These are phyloP conservation scores for Beauveria bassiana DNA, from an alignment of 2,329 filamentous ascomycete genomes.

Conservation along the genomic window DNA sequence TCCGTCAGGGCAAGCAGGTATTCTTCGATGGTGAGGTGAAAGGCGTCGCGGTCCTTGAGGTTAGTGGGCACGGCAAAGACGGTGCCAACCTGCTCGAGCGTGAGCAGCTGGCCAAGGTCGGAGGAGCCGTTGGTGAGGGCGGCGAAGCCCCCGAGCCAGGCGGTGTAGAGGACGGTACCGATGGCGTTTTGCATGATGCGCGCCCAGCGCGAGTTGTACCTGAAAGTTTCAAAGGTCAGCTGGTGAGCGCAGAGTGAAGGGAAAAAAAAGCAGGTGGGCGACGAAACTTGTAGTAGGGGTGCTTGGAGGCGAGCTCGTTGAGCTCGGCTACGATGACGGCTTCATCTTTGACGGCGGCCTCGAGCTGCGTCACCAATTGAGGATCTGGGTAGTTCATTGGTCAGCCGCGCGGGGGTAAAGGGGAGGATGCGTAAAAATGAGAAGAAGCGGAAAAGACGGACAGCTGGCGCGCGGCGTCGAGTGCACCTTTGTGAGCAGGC, in stretches of 20 bases:
- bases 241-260: background rate
- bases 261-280: background rate
- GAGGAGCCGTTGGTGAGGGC: slow-evolving; percentile 34
- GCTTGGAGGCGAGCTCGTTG: slow-evolving; percentile 64
- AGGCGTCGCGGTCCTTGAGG: slow-evolving; percentile 78
- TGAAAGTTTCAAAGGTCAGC: slow-evolving; percentile 20
- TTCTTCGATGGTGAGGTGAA: slow-evolving; percentile 95
- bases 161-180: slow-evolving; percentile 48
- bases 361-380: slow-evolving; percentile 60
- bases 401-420: too few relatives aligned
- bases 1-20: slow-evolving; percentile 84
- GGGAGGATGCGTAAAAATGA: background rate
- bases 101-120: slow-evolving; percentile 60
- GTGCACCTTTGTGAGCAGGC: slow-evolving; percentile 80
- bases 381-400: slow-evolving; percentile 42
- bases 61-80: slow-evolving; percentile 82
- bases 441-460: slow-evolving; percentile 23
- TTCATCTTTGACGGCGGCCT: slow-evolving; percentile 65
- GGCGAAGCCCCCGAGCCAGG: slow-evolving; percentile 72
- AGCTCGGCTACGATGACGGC: slow-evolving; percentile 64
- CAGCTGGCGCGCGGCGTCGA: slow-evolving; percentile 63
- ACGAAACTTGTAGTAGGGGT: slow-evolving; percentile 88
- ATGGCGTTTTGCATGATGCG: slow-evolving; percentile 75
- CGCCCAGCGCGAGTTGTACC: slow-evolving; percentile 79
- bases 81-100: slow-evolving; percentile 78